phyloP scores from a whole-genome alignment of 352 stramenopile species.

The Phytopythium montanum region DNA sequence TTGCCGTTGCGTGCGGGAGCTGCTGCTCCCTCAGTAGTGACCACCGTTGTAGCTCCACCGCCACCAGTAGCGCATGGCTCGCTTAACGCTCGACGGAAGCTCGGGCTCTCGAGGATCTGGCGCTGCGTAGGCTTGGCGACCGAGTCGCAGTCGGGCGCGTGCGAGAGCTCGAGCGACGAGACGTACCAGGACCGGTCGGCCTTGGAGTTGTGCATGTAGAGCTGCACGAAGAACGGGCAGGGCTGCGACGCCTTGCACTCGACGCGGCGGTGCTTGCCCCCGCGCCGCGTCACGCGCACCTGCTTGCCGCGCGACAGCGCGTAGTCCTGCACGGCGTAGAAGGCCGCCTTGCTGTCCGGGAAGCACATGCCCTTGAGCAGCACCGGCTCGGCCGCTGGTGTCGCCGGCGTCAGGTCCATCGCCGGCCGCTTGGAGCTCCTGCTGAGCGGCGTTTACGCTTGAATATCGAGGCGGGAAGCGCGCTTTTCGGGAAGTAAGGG shows the following conservation, averaged over 20 bases:
- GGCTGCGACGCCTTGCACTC: conserved; percentile 31
- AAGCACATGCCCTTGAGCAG: conserved; percentile 45
- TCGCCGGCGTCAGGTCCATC: not conserved
- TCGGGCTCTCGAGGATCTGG: conserved; percentile 43
- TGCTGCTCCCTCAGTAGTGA: not conserved
- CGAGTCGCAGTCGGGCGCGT: conserved; percentile 41
- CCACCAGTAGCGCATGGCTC: not conserved
- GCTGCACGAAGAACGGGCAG: conserved; percentile 66
- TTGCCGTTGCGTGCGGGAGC: not conserved
- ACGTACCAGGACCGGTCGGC: conserved; percentile 58
- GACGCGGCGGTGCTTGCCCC: conserved; percentile 59
- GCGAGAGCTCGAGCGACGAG: conserved; percentile 39
- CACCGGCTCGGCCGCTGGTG: conserved; percentile 13
- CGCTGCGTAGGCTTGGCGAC: conserved; percentile 49
- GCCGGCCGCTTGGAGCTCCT: not conserved
- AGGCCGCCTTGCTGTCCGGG: conserved; percentile 37
- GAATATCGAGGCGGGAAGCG: not conserved
- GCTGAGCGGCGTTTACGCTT: not conserved
- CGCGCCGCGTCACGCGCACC: conserved; percentile 44
- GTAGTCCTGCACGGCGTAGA: conserved; percentile 63
- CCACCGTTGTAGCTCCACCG: conserved; percentile 16
- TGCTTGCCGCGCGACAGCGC: conserved; percentile 54
- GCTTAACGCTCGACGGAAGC: conserved; percentile 33
- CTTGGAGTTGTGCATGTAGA: conserved; percentile 59
- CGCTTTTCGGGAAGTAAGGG: not conserved